Conservation (phyloP, 2,329 filamentous ascomycete species). For the Arthrinium phaeospermum region DNA sequence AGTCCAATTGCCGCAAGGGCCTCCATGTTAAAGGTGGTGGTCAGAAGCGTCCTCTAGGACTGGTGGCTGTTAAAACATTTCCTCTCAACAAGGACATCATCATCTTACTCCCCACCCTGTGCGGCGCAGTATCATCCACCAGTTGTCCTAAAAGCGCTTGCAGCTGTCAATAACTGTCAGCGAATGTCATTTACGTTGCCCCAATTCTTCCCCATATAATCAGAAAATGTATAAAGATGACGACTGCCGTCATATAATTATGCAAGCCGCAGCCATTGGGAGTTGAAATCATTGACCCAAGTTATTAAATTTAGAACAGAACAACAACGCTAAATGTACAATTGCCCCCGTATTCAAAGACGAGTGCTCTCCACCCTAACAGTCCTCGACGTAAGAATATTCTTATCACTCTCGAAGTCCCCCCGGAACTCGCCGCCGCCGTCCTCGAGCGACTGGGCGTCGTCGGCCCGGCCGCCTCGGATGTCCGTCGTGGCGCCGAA, state of each 20-base stretch:
- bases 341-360: background rate
- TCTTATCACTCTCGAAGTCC: constrained; percentile 18
- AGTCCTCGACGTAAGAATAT: constrained; percentile 17
- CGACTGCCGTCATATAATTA: too few relatives aligned
- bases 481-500: background rate
- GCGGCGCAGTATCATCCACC: background rate
- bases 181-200: background rate
- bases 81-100: background rate
- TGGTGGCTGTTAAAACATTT: background rate
- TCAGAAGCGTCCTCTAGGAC: too few relatives aligned
- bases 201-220: too few relatives aligned
- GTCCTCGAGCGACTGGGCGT: background rate
- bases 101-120: background rate
- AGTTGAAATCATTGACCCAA: too few relatives aligned
- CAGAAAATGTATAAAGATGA: too few relatives aligned
- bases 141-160: too few relatives aligned
- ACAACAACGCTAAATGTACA: background rate
- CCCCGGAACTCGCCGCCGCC: background rate
- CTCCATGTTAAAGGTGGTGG: background rate
- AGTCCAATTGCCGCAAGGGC: background rate
- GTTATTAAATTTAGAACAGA: too few relatives aligned
- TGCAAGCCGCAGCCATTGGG: too few relatives aligned
- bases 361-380: constrained; percentile 13
- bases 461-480: background rate
- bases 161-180: background rate